These are phyloP conservation scores for Allodekkera sacchari DNA, from an alignment of 805 yeast genomes.

Conservation along the genomic window DNA sequence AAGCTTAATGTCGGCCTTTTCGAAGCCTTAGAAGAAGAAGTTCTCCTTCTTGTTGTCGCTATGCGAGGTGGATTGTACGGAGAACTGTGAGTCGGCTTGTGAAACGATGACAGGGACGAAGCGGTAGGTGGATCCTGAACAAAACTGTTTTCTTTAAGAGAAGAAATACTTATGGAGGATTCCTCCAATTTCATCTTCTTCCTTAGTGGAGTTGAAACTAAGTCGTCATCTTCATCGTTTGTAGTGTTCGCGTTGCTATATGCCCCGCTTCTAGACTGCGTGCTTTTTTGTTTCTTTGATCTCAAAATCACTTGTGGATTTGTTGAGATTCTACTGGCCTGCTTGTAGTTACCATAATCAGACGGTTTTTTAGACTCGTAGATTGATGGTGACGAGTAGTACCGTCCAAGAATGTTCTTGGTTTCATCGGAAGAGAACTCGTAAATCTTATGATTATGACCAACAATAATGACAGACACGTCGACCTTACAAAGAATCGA, in stretches of 20 bases:
- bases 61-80: conserved; percentile 2
- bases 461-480: conserved; percentile 80
- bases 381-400: conserved; percentile 19
- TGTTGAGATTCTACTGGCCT: conserved; percentile 10
- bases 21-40: neutral
- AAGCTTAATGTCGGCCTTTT: conserved; percentile 52
- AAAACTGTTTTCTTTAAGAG: too few relatives aligned
- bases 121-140: too few relatives aligned
- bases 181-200: too few relatives aligned
- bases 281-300: neutral
- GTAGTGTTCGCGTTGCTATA: too few relatives aligned
- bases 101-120: too few relatives aligned
- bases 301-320: neutral
- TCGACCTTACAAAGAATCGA: conserved; percentile 91
- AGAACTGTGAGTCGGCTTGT: conserved; percentile 4
- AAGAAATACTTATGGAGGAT: too few relatives aligned
- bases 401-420: conserved; percentile 35
- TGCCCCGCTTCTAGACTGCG: too few relatives aligned
- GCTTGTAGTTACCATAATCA: conserved; percentile 53
- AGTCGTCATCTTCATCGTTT: too few relatives aligned
- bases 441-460: conserved; percentile 73
- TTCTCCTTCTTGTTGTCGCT: conserved; percentile 2
- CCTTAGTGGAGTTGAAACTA: too few relatives aligned
- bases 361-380: conserved; percentile 60
- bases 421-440: conserved; percentile 75